phyloP scores from a whole-genome alignment of 768 basidiomycete species.

The Leccinum aurantiacum region DNA sequence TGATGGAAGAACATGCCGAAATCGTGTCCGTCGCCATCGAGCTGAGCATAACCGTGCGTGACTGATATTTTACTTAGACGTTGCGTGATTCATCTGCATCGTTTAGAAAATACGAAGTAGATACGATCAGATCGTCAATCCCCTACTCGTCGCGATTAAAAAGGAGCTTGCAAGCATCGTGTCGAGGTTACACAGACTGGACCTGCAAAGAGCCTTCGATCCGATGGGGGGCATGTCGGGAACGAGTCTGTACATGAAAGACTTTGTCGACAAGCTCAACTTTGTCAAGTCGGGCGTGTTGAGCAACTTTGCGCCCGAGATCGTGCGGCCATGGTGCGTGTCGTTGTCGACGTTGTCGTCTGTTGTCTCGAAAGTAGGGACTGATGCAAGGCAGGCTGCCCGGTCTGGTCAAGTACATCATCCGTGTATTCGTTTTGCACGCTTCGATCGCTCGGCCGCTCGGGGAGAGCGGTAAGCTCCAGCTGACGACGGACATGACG shows the following conservation, averaged over 20 bases:
- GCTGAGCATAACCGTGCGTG: slow-evolving; percentile 58
- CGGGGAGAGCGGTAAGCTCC: slow-evolving; percentile 90
- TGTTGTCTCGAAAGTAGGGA: neutral
- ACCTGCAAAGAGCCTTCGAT: slow-evolving; percentile 73
- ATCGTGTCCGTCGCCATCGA: slow-evolving; percentile 54
- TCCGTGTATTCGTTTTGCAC: slow-evolving; percentile 87
- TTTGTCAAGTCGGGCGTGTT: slow-evolving; percentile 84
- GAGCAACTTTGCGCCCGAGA: slow-evolving; percentile 70
- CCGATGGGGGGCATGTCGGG: slow-evolving; percentile 51
- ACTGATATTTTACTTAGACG: neutral
- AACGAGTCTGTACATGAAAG: slow-evolving; percentile 81
- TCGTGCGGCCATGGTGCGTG: slow-evolving; percentile 69
- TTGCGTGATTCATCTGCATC: neutral
- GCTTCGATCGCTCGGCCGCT: slow-evolving; percentile 91
- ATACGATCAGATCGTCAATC: slow-evolving; percentile 61
- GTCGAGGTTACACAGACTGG: slow-evolving; percentile 79
- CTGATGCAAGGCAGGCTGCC: slow-evolving; percentile 45
- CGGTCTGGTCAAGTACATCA: slow-evolving; percentile 72
- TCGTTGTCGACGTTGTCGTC: neutral
- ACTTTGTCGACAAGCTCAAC: slow-evolving; percentile 73
- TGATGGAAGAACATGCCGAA: slow-evolving; percentile 25
- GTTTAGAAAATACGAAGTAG: slow-evolving; percentile 29
- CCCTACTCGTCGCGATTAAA: slow-evolving; percentile 65
- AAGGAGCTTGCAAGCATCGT: slow-evolving; percentile 72
- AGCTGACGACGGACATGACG: slow-evolving; percentile 94